Evolutionary conservation across 2,329 filamentous ascomycete species (phyloP).

Genomic region (Beauveria asiatica): DNA sequence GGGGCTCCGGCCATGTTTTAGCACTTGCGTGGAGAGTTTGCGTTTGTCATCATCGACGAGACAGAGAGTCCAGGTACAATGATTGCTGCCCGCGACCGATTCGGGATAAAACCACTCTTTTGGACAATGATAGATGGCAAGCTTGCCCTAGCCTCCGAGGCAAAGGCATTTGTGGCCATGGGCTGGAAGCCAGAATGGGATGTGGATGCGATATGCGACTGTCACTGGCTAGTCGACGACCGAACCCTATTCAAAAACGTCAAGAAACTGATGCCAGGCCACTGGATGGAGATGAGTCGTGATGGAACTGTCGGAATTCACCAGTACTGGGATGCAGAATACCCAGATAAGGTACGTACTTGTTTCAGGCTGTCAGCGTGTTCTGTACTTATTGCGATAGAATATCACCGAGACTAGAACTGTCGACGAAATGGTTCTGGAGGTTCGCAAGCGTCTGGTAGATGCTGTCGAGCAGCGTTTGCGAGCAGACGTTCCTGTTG

Average conservation of each 20-base stretch:
- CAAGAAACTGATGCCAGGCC: slow-evolving; percentile 32
- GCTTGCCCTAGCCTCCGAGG: slow-evolving; percentile 42
- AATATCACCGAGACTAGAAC: neutral
- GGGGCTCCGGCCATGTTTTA: neutral
- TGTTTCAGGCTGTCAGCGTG: neutral
- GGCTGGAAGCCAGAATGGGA: slow-evolving; percentile 47
- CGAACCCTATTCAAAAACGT: slow-evolving; percentile 44
- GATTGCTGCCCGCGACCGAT: slow-evolving; percentile 43
- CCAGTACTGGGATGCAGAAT: slow-evolving; percentile 46
- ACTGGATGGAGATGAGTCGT: slow-evolving; percentile 30
- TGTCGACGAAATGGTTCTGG: slow-evolving; percentile 41
- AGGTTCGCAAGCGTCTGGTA: slow-evolving; percentile 39
- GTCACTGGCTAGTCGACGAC: slow-evolving; percentile 34
- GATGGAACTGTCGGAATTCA: slow-evolving; percentile 30
- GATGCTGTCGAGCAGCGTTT: slow-evolving; percentile 45
- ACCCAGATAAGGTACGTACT: slow-evolving; percentile 37
- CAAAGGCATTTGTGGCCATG: slow-evolving; percentile 43
- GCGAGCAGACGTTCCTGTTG: slow-evolving; percentile 48
- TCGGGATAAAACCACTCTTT: slow-evolving; percentile 49
- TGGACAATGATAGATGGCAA: slow-evolving; percentile 34
- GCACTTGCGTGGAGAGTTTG: slow-evolving; percentile 5
- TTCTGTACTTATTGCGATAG: neutral
- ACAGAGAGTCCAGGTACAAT: slow-evolving; percentile 18
- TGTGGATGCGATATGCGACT: slow-evolving; percentile 34
- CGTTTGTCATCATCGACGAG: slow-evolving; percentile 29